Conservation (phyloP, 2,329 filamentous ascomycete species). For the Pseudogymnoascus sp. region DNA sequence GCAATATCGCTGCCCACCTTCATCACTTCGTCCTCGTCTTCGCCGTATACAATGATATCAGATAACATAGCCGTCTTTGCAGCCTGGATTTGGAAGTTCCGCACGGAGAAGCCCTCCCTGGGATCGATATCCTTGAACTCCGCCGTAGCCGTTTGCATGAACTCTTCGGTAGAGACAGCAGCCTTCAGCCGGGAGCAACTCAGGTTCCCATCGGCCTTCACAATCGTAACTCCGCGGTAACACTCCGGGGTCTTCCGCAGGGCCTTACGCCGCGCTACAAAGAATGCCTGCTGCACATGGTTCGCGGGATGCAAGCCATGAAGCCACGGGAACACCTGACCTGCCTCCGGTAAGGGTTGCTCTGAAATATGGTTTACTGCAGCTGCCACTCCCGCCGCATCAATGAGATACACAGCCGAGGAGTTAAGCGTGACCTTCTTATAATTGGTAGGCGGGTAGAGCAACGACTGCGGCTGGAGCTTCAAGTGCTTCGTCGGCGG, state of each 20-base stretch:
- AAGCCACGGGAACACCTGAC: slow-evolving; percentile 90
- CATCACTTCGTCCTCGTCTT: slow-evolving; percentile 52
- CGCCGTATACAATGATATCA: slow-evolving; percentile 87
- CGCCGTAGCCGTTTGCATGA: slow-evolving; percentile 52
- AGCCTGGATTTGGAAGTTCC: slow-evolving; percentile 94
- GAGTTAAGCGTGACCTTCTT: slow-evolving; percentile 37
- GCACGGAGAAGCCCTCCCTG: slow-evolving; percentile 82
- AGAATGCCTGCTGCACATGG: slow-evolving; percentile 82
- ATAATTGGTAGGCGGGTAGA: slow-evolving; percentile 65
- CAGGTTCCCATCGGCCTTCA: slow-evolving; percentile 83
- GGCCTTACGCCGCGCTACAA: slow-evolving; percentile 67
- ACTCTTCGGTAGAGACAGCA: slow-evolving; percentile 72
- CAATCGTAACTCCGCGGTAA: slow-evolving; percentile 71
- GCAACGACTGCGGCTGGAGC: slow-evolving; percentile 56
- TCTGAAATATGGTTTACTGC: slow-evolving; percentile 69
- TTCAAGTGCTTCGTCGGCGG: slow-evolving; percentile 49
- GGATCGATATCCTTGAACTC: slow-evolving; percentile 81
- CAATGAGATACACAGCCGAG: slow-evolving; percentile 63
- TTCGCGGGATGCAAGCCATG: slow-evolving; percentile 89
- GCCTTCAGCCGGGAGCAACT: slow-evolving; percentile 71
- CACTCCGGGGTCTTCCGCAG: slow-evolving; percentile 65
- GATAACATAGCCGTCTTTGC: slow-evolving; percentile 82
- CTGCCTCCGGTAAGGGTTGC: slow-evolving; percentile 75
- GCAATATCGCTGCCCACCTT: slow-evolving; percentile 63
- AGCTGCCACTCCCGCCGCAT: slow-evolving; percentile 56